These are phyloP conservation scores for Trichosporon sp. DNA, from an alignment of 1,284 basidiomycete species.

Conservation along the genomic window DNA sequence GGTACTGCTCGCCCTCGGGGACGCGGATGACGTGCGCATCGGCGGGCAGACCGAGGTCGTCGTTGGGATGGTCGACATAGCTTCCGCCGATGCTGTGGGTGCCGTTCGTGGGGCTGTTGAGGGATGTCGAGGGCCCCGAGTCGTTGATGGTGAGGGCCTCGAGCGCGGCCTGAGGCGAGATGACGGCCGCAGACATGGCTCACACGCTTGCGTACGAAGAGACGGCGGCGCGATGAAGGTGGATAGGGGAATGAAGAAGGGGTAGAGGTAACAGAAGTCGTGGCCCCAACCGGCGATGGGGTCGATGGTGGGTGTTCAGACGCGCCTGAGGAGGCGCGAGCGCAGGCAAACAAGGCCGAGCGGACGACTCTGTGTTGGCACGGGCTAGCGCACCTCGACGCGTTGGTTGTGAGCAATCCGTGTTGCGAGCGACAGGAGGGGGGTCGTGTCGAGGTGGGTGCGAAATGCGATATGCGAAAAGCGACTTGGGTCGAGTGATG, in stretches of 20 bases:
- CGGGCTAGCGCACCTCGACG: conserved; percentile 19
- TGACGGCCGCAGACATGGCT: conserved; percentile 25
- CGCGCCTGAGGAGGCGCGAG: conserved; percentile 19
- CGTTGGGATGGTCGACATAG: conserved; percentile 24
- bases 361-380: conserved; percentile 19
- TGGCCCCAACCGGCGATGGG: neutral
- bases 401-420: neutral
- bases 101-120: conserved; percentile 15
- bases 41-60: conserved; percentile 26
- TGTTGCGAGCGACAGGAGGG: too few species aligned
- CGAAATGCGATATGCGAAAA: conserved; percentile 5
- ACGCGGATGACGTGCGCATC: conserved; percentile 31
- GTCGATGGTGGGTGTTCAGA: neutral
- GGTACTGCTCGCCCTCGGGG: conserved; percentile 32
- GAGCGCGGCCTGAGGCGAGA: conserved; percentile 36
- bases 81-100: conserved; percentile 15
- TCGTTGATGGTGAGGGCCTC: conserved; percentile 29
- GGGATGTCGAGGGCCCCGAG: conserved; percentile 10
- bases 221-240: neutral
- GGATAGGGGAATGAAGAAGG: conserved; percentile 12
- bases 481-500: conserved; percentile 7
- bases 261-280: conserved; percentile 15
- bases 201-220: neutral
- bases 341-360: conserved; percentile 18
- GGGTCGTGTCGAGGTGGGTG: neutral